Conservation (phyloP, 495 filamentous ascomycete species). For the Aspergillus egyptiacus region DNA sequence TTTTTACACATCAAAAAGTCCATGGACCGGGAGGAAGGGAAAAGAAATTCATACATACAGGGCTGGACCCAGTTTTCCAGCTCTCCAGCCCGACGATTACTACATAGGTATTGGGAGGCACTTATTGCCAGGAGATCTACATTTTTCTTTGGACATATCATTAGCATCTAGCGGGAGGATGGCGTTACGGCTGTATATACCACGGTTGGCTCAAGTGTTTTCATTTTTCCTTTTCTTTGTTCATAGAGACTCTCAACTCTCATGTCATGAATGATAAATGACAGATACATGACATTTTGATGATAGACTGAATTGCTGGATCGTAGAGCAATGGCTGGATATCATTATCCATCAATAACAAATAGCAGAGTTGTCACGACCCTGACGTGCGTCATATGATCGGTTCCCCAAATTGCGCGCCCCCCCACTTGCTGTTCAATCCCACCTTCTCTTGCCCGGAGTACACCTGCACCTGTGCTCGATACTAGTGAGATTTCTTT, state of each 20-base stretch:
- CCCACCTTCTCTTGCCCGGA: slow-evolving; percentile 6
- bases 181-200: slow-evolving; percentile 34
- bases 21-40: slow-evolving; percentile 20
- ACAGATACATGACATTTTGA: slow-evolving; percentile 2
- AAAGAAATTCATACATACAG: slow-evolving; percentile 28
- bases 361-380: too few relatives aligned
- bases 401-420: neutral
- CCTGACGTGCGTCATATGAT: slow-evolving; percentile 4
- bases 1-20: slow-evolving; percentile 13
- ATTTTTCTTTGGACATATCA: slow-evolving; percentile 21
- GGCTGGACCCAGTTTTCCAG: slow-evolving; percentile 38
- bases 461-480: neutral
- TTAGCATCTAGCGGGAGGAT: slow-evolving; percentile 33
- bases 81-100: slow-evolving; percentile 23
- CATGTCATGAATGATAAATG: slow-evolving; percentile 11
- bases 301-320: neutral
- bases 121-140: slow-evolving; percentile 21
- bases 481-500: neutral
- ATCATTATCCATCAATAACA: too few relatives aligned
- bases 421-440: neutral
- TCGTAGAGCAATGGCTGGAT: neutral
- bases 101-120: slow-evolving; percentile 29
- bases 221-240: slow-evolving; percentile 19
- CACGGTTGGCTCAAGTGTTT: slow-evolving; percentile 15
- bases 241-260: slow-evolving; percentile 41